Base-by-base conservation (phyloP, 169 alveolate genomes). In the Eimeria falciformis region DNA sequence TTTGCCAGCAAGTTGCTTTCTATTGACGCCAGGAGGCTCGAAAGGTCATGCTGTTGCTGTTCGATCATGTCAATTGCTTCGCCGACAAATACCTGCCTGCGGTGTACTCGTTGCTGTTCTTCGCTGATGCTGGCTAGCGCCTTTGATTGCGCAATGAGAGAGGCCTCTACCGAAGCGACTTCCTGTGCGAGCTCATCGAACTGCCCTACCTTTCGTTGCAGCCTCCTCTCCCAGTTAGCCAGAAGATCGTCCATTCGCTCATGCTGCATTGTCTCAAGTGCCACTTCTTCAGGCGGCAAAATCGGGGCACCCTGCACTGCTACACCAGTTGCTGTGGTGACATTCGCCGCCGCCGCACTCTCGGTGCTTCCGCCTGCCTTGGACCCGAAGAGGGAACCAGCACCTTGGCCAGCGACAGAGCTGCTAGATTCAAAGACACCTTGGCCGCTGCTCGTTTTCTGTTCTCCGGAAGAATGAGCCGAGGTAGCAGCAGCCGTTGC, bases 251-350 rank as follows among this genome's bases (percentile, higher is more conserved):
- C 93, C 85, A 90, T 56, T 37, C 89, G 46, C 73, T 90, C 93
- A 56, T 90, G 93, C 90, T 90, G 93, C 84, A 90, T 47, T 9
- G 93, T 90, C 75, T 90, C 93, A 43, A 90, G 45, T 1, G 93
- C 93, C 53, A 90, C 90, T 69, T 90, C 87, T 56, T 78, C 90
- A 9, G 93, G 93, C 75, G 90, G 84, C 43, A 81, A 2, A 58
- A 21, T 75, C 40, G 77, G 90, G 5, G 56, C 47, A 47, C 62
- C 37, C 14, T 50, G 73, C 21, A 37, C 73, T 40, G 78, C 21
- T 55, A 47, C 25, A 21, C 62, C 75, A 17, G 77, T 37, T 46
- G 90, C 77, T 6, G 58, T n/a, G 6, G 90, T 40, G 11, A n/a
- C 37, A 75, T 21, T 40, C 25, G 78, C 17, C 77, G 37, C 90